Base-by-base conservation (phyloP, 2,329 filamentous ascomycete species). In the Fusarium circinatum region DNA sequence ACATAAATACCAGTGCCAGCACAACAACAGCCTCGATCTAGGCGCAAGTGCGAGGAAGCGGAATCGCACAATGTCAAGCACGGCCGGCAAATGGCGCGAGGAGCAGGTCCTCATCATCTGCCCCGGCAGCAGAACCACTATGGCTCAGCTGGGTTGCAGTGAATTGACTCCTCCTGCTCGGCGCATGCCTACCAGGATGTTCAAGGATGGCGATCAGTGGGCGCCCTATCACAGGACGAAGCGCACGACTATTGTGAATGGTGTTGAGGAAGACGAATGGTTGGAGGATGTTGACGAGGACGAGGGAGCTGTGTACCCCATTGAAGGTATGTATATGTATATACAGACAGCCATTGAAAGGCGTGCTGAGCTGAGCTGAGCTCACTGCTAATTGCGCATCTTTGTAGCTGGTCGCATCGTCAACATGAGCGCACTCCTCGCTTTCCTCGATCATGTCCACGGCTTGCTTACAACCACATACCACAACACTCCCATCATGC, bases 161-260 rank as follows among this genome's bases (percentile, higher is more conserved):
- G 95, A 98, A 85, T 92, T 98, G 82, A 97, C 95, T 41, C 95
- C 95, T 48, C 94, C 96, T n/a, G 89, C 91, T 71, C 90, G 94
- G 82, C 93, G 95, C 76, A 89, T 98, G 75, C 91, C 93, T 38
- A 98, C 96, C 83, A 93, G 96, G 85, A 98, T 99, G 95, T 99
- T 98, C 60, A 90, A 91, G 76, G 95, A 97, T 66, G 91, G 93
- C 80, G 95, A 90, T 80, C 93, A 96, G 38, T 91, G 87, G 85
- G 82, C 86, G 79, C 95, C 96, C 4, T 93, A 94, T 78, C 92
- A 93, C 79, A 93, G 96, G 32, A 93, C 91, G 61, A 91, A 87
- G 83, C 87, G 87, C 76, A 89, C 85, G 81, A 91, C 87, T 85
- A 80, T 83, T 36, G 82, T 80, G 24, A 85, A 87, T 63, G 85